phyloP scores from a whole-genome alignment of 2,329 filamentous ascomycete species.

The Elsinoe batatas region DNA sequence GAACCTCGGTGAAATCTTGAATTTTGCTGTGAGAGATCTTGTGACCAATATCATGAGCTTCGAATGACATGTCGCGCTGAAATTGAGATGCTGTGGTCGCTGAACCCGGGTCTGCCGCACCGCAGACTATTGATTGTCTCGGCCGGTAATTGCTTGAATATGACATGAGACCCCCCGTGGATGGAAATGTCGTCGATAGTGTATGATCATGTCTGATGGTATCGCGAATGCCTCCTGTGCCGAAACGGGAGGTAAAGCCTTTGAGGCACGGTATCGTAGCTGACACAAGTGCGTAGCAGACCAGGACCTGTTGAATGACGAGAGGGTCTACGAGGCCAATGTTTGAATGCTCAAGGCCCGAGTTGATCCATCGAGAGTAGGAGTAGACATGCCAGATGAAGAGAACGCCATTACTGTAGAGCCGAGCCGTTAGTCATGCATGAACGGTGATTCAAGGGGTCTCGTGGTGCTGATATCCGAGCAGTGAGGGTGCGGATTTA shows the following conservation, averaged over 20 bases:
- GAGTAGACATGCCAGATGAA: constrained; percentile 8
- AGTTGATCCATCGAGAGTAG: constrained; percentile 20
- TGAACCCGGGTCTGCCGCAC: background rate
- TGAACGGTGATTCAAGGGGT: background rate
- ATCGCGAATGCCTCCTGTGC: constrained; percentile 12
- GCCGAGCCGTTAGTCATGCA: background rate
- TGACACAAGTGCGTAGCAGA: constrained; percentile 21
- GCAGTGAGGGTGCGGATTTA: too few relatives aligned
- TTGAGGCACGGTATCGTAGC: constrained; percentile 21
- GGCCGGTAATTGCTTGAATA: background rate
- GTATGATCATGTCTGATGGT: background rate
- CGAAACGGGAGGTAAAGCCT: constrained; percentile 19
- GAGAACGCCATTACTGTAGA: constrained; percentile 1
- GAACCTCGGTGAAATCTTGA: background rate
- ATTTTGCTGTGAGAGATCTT: background rate
- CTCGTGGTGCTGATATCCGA: background rate
- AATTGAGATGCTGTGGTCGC: background rate
- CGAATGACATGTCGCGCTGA: background rate
- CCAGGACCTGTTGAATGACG: constrained; percentile 19
- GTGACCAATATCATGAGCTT: background rate
- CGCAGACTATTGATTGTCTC: background rate
- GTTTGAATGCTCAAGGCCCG: constrained; percentile 13
- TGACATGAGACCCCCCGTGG: background rate
- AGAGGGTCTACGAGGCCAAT: constrained; percentile 19
- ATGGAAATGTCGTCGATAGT: background rate